Evolutionary conservation across 768 basidiomycete genomes (phyloP).

Genomic region (Dentipellis sp.): DNA sequence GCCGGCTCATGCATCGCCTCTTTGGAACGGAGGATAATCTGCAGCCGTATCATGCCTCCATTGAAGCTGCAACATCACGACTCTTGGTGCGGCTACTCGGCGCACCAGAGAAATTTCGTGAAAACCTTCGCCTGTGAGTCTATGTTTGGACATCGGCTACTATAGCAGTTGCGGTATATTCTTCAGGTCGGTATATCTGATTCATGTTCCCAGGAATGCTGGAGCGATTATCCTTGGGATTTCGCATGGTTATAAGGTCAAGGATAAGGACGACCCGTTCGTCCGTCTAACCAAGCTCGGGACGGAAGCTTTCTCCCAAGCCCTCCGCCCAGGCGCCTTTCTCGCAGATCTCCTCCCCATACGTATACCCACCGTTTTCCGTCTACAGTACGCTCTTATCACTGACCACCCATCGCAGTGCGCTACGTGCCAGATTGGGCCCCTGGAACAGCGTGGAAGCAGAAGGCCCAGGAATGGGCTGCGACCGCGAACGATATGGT

Average conservation of each 20-base stretch:
- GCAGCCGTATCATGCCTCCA: not conserved
- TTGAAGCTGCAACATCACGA: constrained; percentile 3
- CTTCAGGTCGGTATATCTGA: constrained; percentile 9
- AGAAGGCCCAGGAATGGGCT: constrained; percentile 7
- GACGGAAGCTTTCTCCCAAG: not conserved
- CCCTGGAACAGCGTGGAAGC: constrained; percentile 17
- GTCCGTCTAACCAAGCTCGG: constrained; percentile 3
- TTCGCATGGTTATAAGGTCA: constrained; percentile 16
- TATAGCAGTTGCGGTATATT: too few relatives aligned
- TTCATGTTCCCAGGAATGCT: constrained; percentile 1
- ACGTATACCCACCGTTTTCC: constrained; percentile 1
- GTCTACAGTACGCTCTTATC: constrained; percentile 10
- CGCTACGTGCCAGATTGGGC: constrained; percentile 16
- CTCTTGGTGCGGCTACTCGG: constrained; percentile 1
- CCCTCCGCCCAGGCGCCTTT: not conserved
- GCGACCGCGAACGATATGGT: not conserved
- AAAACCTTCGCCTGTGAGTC: constrained; percentile 5
- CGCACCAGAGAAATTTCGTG: not conserved
- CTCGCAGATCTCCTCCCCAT: constrained; percentile 3
- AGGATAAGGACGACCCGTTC: constrained; percentile 9
- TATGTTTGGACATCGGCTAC: too few relatives aligned
- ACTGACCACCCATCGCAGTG: constrained; percentile 6
- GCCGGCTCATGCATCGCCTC: not conserved
- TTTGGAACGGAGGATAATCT: constrained; percentile 3
- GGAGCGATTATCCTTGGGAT: constrained; percentile 17